Percentiles rank a stretch among this genome's conserved stretches.
Conservation (phyloP, 371 early-diverging fungal species). For the Haplosporangium sp. region DNA sequence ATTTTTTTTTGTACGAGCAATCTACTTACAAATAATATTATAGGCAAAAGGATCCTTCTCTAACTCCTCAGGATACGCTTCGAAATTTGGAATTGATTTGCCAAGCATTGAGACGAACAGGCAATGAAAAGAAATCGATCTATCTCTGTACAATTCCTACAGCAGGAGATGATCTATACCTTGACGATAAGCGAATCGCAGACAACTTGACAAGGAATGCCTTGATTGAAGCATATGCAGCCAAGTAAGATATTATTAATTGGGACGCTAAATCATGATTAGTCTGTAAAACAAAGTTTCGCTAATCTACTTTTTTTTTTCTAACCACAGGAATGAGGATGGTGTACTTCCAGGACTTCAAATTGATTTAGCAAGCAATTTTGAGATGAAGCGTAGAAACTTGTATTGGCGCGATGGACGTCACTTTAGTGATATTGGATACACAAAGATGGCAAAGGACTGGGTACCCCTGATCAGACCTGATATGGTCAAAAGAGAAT, state of each 20-base stretch:
- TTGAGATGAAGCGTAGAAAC: constrained; percentile 49
- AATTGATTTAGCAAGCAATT: constrained; percentile 43
- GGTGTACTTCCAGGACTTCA: constrained; percentile 43
- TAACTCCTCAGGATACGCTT: constrained; percentile 39
- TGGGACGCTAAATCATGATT: too few species aligned
- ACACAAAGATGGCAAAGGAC: constrained; percentile 52
- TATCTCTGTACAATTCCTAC: constrained; percentile 52
- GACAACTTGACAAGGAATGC: constrained; percentile 39
- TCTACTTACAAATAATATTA: background rate
- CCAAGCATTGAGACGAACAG: constrained; percentile 34
- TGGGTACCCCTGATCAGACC: constrained; percentile 37
- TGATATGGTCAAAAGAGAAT: constrained; percentile 56
- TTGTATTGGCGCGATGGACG: constrained; percentile 53
- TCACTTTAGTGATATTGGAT: constrained; percentile 50
- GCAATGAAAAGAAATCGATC: constrained; percentile 37
- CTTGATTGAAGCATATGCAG: constrained; percentile 33
- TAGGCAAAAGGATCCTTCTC: constrained; percentile 28
- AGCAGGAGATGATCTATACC: constrained; percentile 39
- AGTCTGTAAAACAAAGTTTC: too few species aligned
- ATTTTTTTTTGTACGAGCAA: too few species aligned
- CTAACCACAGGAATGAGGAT: constrained; percentile 18
- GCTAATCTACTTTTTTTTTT: background rate
- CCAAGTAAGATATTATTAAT: constrained; percentile 18
- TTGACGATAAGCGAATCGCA: constrained; percentile 27
- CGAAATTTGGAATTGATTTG: constrained; percentile 49